Evolutionary conservation across 352 stramenopile species (phyloP), one percentile per base, ranked within the genome.

Genomic region (Phytophthora melonis): DNA sequence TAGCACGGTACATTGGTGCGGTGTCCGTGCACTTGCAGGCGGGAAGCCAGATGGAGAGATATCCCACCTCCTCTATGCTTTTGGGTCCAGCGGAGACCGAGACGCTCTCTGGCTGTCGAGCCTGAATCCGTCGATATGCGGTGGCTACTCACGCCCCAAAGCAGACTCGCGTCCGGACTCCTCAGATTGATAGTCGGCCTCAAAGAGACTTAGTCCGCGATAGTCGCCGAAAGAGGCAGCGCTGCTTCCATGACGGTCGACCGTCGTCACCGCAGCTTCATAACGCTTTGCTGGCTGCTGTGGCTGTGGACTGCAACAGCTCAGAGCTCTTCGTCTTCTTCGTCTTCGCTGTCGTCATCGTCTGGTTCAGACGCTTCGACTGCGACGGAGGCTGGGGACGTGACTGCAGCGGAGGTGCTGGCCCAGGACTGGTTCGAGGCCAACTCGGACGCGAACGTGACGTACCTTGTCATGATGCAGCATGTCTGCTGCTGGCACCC

Each of bases 351-450:
- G 1, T 23, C 66, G 14, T 58, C 56, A 6, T 71, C 68, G 25
- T 30, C 27, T 30, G 13, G 23, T 19, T 59, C 43, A 14, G 25
- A 41, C 25, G 16, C 39, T 25, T 76, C 34, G 23, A 54, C 23
- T 18, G 16, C 14, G 10, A 47, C 45, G 23, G 18, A 58, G 45
- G 56, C 32, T 18, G 47, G 52, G 3, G 70, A 60, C 13, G 45
- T 23, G 47, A 72, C 50, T 72, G 59, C n/a, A n/a, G 68, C 72
- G 11, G 57, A 77, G 39, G 56, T 74, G 13, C 63, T 80, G 9
- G 68, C 68, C 27, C 66, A 74, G 41, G 63, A 72, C n/a, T 85
- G 78, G 78, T 81, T 85, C 52, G 53, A 66, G 25, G 71, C 70
- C 14, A 83, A 85, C 56, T 68, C 70, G 36, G 25, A 58, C 7